Conservation (phyloP, 2,329 filamentous ascomycete species). For the Claviceps monticola region DNA sequence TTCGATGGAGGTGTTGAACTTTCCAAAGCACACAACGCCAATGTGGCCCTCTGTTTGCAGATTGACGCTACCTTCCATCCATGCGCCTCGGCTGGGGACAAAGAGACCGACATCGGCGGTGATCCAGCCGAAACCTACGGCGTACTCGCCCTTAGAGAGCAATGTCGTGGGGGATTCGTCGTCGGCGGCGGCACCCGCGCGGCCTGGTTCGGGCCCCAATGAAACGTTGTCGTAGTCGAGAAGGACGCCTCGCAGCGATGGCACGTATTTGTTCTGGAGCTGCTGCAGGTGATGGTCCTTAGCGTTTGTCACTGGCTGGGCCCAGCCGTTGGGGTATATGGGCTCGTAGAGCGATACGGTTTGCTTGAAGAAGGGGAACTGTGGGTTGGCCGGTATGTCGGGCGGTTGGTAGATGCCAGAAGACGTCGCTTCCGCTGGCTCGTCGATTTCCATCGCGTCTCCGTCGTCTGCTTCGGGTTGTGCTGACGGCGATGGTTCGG, state of each 20-base stretch:
- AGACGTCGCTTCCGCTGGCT: constrained; percentile 14
- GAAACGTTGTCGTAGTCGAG: constrained; percentile 58
- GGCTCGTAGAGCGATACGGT: constrained; percentile 71
- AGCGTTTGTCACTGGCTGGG: constrained; percentile 54
- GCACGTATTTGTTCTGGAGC: constrained; percentile 63
- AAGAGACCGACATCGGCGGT: constrained; percentile 81
- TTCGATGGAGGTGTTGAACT: constrained; percentile 84
- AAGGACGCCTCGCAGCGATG: constrained; percentile 58
- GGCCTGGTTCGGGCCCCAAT: constrained; percentile 45
- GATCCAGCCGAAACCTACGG: constrained; percentile 74
- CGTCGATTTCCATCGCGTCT: constrained; percentile 28
- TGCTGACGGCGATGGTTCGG: not conserved
- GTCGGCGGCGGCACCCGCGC: constrained; percentile 30
- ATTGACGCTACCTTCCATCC: constrained; percentile 70
- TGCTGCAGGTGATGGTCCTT: constrained; percentile 63
- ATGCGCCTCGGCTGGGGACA: constrained; percentile 56
- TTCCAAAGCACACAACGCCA: constrained; percentile 76
- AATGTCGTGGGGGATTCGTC: constrained; percentile 33
- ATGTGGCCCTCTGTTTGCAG: constrained; percentile 82
- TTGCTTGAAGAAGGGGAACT: constrained; percentile 64
- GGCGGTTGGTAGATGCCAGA: constrained; percentile 24
- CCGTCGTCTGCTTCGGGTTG: not conserved
- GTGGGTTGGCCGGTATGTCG: constrained; percentile 25
- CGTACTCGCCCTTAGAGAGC: constrained; percentile 62
- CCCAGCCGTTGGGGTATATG: constrained; percentile 57